Conservation (phyloP, 2,329 filamentous ascomycete genomes). For the Xylogone sp. region DNA sequence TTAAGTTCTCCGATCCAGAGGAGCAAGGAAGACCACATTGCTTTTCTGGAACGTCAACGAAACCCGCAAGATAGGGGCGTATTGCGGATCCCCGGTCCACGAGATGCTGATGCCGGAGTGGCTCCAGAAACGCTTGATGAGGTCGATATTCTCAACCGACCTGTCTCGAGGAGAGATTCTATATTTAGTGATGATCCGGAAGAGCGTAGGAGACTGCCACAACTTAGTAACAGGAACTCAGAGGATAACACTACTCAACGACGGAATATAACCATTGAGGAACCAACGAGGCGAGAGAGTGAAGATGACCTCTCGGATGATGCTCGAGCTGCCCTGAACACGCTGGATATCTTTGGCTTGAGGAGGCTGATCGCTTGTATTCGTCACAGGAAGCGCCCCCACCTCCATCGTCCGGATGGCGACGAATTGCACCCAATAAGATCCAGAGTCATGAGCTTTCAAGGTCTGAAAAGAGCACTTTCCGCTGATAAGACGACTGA, state of each 20-base stretch:
- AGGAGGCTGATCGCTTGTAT: slow-evolving; percentile 30
- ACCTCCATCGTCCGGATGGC: too few species aligned
- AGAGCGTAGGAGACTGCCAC: slow-evolving; percentile 22
- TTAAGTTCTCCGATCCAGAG: slow-evolving; percentile 47
- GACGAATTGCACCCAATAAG: too few species aligned
- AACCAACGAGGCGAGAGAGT: slow-evolving; percentile 13
- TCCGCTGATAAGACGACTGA: slow-evolving; percentile 46
- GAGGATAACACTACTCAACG: slow-evolving; percentile 23
- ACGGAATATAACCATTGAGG: slow-evolving; percentile 26
- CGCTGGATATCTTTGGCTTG: slow-evolving; percentile 32
- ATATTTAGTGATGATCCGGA: slow-evolving; percentile 10
- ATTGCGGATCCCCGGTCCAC: slow-evolving; percentile 84
- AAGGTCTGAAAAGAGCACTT: slow-evolving; percentile 5
- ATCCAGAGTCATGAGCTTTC: background rate
- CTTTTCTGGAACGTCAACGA: slow-evolving; percentile 81
- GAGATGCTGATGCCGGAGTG: slow-evolving; percentile 82
- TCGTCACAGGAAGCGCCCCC: background rate
- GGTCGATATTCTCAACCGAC: slow-evolving; percentile 12
- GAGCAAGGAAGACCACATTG: slow-evolving; percentile 75
- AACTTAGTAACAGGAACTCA: background rate
- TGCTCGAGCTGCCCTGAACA: slow-evolving; percentile 16
- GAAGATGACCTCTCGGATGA: slow-evolving; percentile 27
- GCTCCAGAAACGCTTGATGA: slow-evolving; percentile 57
- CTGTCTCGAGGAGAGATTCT: slow-evolving; percentile 15
- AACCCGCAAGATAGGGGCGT: slow-evolving; percentile 68